Conservation (phyloP, 225 moss, liverwort and hornwort species). For the Polytrichum formosum region DNA sequence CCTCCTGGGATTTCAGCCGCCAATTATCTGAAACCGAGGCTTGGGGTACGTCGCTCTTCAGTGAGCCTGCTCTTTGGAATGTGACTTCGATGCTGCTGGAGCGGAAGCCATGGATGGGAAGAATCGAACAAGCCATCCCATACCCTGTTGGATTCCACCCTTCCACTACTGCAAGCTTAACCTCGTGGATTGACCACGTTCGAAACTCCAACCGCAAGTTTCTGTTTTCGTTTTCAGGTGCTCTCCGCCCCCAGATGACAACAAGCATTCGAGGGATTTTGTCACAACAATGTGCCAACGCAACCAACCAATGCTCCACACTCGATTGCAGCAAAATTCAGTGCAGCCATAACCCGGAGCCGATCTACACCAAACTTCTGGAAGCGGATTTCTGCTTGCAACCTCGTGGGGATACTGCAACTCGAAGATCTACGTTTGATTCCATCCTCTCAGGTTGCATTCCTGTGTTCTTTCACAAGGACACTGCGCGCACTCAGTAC, state of each 20-base stretch:
- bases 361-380: slow-evolving; percentile 44
- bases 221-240: slow-evolving; percentile 54
- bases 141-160: slow-evolving; percentile 79
- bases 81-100: slow-evolving; percentile 61
- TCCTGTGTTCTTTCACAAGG: slow-evolving; percentile 64
- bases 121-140: slow-evolving; percentile 46
- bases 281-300: slow-evolving; percentile 41
- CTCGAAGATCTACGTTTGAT: slow-evolving; percentile 76
- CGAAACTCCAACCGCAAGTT: slow-evolving; percentile 5
- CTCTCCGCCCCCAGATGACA: slow-evolving; percentile 32
- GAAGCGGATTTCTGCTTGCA: slow-evolving; percentile 74
- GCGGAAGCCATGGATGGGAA: slow-evolving; percentile 35
- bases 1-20: slow-evolving; percentile 62
- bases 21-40: background rate
- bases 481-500: slow-evolving; percentile 76
- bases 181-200: slow-evolving; percentile 28
- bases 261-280: slow-evolving; percentile 39
- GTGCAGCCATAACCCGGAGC: slow-evolving; percentile 64
- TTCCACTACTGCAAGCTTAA: slow-evolving; percentile 21
- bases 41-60: slow-evolving; percentile 46
- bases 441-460: slow-evolving; percentile 75
- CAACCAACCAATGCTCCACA: slow-evolving; percentile 31
- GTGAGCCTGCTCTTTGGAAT: slow-evolving; percentile 34
- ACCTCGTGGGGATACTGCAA: slow-evolving; percentile 74
- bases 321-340: slow-evolving; percentile 53